Base-by-base conservation (phyloP, 352 stramenopile genomes). In the Phytophthora pseudosyringae region DNA sequence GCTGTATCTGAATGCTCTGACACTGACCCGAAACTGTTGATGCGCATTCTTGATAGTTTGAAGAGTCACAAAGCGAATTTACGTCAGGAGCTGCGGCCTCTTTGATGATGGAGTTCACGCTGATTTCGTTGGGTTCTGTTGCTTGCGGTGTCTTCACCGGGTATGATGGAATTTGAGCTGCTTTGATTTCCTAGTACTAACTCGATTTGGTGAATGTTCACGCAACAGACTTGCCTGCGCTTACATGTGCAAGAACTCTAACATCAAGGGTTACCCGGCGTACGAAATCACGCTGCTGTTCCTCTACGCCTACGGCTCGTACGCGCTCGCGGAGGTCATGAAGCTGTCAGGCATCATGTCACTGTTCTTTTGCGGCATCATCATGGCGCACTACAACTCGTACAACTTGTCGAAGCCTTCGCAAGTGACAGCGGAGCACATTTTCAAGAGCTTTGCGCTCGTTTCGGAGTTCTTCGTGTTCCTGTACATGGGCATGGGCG, bases 261-360 rank as follows among this genome's bases (percentile, higher is more conserved):
- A 77, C 89, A 93, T 93, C 58, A 83, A 89, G 41, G 76, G 78
- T n/a, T 91, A 93, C 44, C 84, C 84, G 12, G 73, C 75, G 28
- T 93, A 93, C 52, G 84, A 93, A 48, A 90, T 91, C 44, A 89
- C 80, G 57, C 67, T 91, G 31, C 50, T 91, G 4, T 89, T 93
- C 38, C 71, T 93, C 2, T 93, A 81, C 16, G 80, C 81, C 0
- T 93, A 93, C 49, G 80, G 75, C 3, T 88, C 80, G 8, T 91
- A 90, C 39, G 76, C 88, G 5, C 69, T 89, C 5, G 79, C 78
- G 1, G 80, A 91, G 51, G 74, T 89, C 28, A 82, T 89, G 64
- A 81, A 91, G 46, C 64, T 95, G 7, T 91, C 77, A 21, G 93
- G 94, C 12, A 98, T 98, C 73, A 93, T 98, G 64, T 93, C 90